Percentiles rank a stretch among this genome's conserved stretches.
Evolutionary conservation across 495 filamentous ascomycete species (phyloP).

Genomic region (Talaromyces stipitatus): DNA sequence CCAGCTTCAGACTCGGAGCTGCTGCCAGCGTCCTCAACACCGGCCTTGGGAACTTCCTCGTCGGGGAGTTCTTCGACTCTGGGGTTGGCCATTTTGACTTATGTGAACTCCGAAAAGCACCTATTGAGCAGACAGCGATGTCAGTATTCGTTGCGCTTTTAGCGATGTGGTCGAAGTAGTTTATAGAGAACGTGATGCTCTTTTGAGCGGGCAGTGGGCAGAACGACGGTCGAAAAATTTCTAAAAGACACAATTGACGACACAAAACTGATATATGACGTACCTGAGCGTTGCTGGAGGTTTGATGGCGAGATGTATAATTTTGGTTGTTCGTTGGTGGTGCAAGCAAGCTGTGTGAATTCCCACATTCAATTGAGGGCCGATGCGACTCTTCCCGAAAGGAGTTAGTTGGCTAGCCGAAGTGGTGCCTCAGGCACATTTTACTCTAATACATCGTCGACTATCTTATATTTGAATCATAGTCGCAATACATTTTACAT

Average conservation of each 20-base stretch:
- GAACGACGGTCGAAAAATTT: background rate
- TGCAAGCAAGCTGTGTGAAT: constrained; percentile 38
- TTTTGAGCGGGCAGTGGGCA: background rate
- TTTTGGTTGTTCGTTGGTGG: constrained; percentile 31
- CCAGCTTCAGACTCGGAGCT: constrained; percentile 71
- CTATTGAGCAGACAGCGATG: background rate
- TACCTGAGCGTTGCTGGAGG: constrained; percentile 32
- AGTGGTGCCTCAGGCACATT: constrained; percentile 24
- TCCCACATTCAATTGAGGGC: constrained; percentile 7
- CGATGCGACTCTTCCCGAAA: constrained; percentile 30
- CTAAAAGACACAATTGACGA: background rate
- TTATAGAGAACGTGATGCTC: background rate
- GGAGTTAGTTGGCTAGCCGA: constrained; percentile 45
- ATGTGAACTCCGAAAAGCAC: background rate
- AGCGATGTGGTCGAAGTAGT: background rate
- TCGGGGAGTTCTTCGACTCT: constrained; percentile 96
- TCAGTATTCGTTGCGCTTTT: background rate
- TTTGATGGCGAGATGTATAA: constrained; percentile 30
- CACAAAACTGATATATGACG: constrained; percentile 15
- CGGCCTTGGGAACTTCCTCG: constrained; percentile 66
- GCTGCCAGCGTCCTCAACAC: constrained; percentile 71
- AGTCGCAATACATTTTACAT: background rate
- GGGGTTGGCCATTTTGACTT: constrained; percentile 85
- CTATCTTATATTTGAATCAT: background rate
- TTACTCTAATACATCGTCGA: background rate